Conservation (phyloP, 2,329 filamentous ascomycete species). For the Colletotrichum shisoi region DNA sequence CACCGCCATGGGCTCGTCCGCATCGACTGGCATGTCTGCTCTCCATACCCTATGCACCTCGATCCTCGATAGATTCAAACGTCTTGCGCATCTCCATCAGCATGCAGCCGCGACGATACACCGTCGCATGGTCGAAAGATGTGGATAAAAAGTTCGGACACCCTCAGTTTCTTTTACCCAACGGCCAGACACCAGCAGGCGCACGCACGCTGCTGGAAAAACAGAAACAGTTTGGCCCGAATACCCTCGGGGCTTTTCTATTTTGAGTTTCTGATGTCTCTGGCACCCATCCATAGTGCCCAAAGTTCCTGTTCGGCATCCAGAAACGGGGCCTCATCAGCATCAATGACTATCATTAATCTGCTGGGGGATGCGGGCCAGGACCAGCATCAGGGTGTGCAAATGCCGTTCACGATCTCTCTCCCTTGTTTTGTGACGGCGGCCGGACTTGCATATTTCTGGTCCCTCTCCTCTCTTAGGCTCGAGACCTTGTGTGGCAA, state of each 20-base stretch:
- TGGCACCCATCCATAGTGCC: constrained; percentile 18
- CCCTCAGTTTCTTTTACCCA: neutral
- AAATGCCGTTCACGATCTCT: constrained; percentile 14
- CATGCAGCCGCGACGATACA: neutral
- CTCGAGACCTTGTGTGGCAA: constrained; percentile 1
- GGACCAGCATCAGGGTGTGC: constrained; percentile 12
- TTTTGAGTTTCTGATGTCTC: constrained; percentile 36
- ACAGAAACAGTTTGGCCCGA: constrained; percentile 15
- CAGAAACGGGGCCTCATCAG: constrained; percentile 16
- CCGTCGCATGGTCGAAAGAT: neutral
- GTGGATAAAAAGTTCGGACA: neutral
- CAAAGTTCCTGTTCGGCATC: constrained; percentile 29
- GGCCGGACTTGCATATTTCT: constrained; percentile 14
- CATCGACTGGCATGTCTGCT: neutral
- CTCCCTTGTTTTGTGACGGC: constrained; percentile 19
- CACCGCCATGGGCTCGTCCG: neutral
- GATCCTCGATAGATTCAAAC: neutral
- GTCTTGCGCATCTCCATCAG: neutral
- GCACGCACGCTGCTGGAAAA: neutral
- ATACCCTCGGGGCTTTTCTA: constrained; percentile 27
- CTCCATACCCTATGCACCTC: neutral
- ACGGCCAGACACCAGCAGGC: constrained; percentile 6
- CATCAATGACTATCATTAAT: constrained; percentile 8
- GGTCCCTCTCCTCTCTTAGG: constrained; percentile 21
- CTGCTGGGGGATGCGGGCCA: neutral